These are phyloP conservation scores for Daldinia vernicosa DNA, from an alignment of 495 filamentous ascomycete species.

Conservation along the genomic window DNA sequence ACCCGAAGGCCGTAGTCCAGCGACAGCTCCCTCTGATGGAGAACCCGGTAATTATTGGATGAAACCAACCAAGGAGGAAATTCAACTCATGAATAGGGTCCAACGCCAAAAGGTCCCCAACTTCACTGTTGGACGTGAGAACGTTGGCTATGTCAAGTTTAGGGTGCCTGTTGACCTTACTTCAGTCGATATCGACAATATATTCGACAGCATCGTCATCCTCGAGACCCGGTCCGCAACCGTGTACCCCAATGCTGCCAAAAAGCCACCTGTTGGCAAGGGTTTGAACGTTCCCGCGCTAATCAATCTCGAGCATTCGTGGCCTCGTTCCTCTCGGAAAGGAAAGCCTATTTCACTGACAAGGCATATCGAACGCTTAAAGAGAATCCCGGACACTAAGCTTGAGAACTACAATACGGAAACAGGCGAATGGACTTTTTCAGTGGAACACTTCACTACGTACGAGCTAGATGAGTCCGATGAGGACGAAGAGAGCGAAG, in stretches of 20 bases:
- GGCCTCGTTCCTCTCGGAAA: slow-evolving; percentile 74
- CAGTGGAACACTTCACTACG: slow-evolving; percentile 92
- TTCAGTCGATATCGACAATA: slow-evolving; percentile 70
- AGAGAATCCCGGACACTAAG: slow-evolving; percentile 76
- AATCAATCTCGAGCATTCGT: slow-evolving; percentile 87
- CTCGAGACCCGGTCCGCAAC: slow-evolving; percentile 79
- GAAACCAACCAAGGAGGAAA: slow-evolving; percentile 73
- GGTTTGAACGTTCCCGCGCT: slow-evolving; percentile 90
- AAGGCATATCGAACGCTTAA: slow-evolving; percentile 84
- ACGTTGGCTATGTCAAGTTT: slow-evolving; percentile 82
- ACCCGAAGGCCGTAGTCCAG: slow-evolving; percentile 40
- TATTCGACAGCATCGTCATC: slow-evolving; percentile 76
- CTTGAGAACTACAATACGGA: slow-evolving; percentile 80
- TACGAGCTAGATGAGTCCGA: slow-evolving; percentile 87
- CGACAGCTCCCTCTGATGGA: slow-evolving; percentile 56
- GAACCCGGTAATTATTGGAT: slow-evolving; percentile 85
- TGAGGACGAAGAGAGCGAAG: slow-evolving; percentile 70
- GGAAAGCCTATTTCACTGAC: slow-evolving; percentile 61
- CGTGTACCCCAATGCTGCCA: slow-evolving; percentile 77
- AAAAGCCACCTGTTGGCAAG: slow-evolving; percentile 83
- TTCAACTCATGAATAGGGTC: slow-evolving; percentile 75
- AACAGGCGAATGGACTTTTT: slow-evolving; percentile 89
- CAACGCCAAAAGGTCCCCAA: slow-evolving; percentile 74
- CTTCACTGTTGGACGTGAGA: slow-evolving; percentile 83
- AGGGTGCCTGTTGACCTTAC: slow-evolving; percentile 83